phyloP scores from a whole-genome alignment of 768 basidiomycete genomes.

The Lyophyllum decastes region DNA sequence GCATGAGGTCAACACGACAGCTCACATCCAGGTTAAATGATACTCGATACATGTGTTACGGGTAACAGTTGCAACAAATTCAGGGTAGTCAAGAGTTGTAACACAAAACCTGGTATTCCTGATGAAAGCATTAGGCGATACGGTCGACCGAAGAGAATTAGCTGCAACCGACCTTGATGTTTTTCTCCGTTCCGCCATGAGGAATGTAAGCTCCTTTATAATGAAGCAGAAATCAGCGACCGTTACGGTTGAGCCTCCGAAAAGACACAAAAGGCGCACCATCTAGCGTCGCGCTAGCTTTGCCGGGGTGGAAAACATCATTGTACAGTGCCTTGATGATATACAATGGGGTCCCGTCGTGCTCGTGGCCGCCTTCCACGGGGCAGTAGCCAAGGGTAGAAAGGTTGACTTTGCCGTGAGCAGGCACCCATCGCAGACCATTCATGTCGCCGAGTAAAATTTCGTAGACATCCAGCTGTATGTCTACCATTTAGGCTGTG shows the following conservation, averaged over 20 bases:
- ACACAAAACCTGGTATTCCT: constrained; percentile 41
- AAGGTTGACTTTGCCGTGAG: constrained; percentile 47
- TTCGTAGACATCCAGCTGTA: constrained; percentile 62
- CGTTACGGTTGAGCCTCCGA: background rate
- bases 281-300: constrained; percentile 54
- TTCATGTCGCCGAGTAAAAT: constrained; percentile 65
- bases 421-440: constrained; percentile 59
- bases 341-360: constrained; percentile 59
- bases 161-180: constrained; percentile 42
- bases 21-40: background rate
- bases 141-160: background rate
- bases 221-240: background rate
- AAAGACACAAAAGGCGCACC: constrained; percentile 30
- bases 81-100: constrained; percentile 20
- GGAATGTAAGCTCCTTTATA: constrained; percentile 55
- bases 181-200: constrained; percentile 51
- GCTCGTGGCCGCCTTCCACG: constrained; percentile 70
- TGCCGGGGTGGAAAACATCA: constrained; percentile 61
- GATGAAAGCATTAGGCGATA: background rate
- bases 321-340: constrained; percentile 60
- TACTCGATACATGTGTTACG: background rate
- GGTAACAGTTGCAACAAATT: too few relatives aligned
- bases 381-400: constrained; percentile 45
- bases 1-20: background rate
- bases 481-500: background rate